These are phyloP conservation scores for Quercus wislizeni DNA, from an alignment of 306 rosid genomes.

Conservation along the genomic window DNA sequence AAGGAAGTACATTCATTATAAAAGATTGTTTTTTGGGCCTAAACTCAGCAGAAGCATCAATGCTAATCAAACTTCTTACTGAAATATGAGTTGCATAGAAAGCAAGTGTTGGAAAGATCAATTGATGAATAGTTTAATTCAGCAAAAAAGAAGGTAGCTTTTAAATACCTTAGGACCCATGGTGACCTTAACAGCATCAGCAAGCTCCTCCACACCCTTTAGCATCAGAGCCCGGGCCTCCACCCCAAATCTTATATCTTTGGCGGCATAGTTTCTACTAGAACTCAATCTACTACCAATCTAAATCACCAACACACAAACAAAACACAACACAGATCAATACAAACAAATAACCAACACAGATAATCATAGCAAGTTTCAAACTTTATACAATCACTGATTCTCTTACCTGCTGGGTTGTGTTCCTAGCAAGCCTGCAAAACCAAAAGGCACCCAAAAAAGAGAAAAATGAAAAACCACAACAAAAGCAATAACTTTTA, in stretches of 20 bases:
- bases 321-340: background rate
- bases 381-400: background rate
- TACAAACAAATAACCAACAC: background rate
- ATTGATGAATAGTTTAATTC: background rate
- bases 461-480: background rate
- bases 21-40: background rate
- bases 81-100: background rate
- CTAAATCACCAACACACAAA: slow-evolving; percentile 33
- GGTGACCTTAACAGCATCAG: slow-evolving; percentile 92
- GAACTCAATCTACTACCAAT: slow-evolving; percentile 61
- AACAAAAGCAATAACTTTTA: background rate
- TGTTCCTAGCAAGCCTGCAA: slow-evolving; percentile 67
- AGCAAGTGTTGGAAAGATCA: background rate
- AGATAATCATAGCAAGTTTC: background rate
- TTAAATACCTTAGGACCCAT: slow-evolving; percentile 94
- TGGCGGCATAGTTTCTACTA: slow-evolving; percentile 86
- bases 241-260: slow-evolving; percentile 87
- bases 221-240: slow-evolving; percentile 96
- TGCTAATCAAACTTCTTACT: background rate
- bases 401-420: slow-evolving; percentile 61
- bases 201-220: slow-evolving; percentile 91
- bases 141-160: no score
- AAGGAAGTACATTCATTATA: background rate
- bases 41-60: background rate
- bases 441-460: background rate